phyloP scores from a whole-genome alignment of 768 basidiomycete genomes.

The Rhizopogon rudus region DNA sequence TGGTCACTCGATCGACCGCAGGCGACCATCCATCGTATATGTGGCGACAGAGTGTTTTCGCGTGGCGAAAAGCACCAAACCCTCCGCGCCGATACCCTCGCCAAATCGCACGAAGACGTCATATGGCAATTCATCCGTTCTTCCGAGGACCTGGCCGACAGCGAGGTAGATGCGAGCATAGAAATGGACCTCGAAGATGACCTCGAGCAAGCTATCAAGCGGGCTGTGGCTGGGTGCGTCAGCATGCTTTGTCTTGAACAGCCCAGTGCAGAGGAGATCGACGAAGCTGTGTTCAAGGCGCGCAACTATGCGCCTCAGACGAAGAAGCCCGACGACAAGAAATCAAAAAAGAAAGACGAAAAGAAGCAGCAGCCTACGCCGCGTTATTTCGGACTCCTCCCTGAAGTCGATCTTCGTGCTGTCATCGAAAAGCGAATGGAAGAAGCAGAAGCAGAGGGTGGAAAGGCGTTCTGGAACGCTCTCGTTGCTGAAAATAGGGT shows the following conservation, averaged over 20 bases:
- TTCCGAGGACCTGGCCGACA: constrained; percentile 54
- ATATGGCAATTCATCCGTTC: constrained; percentile 74
- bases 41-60: constrained; percentile 62
- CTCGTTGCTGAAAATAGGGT: constrained; percentile 47
- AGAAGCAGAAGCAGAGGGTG: constrained; percentile 22
- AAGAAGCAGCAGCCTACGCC: constrained; percentile 20
- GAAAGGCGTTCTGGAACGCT: constrained; percentile 41
- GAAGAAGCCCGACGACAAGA: constrained; percentile 27
- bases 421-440: constrained; percentile 42
- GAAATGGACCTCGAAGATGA: constrained; percentile 59
- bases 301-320: constrained; percentile 35
- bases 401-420: constrained; percentile 60
- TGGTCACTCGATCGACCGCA: constrained; percentile 62
- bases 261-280: constrained; percentile 54
- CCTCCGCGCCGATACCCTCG: constrained; percentile 52
- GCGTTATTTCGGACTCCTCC: constrained; percentile 77
- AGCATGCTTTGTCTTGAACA: constrained; percentile 45
- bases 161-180: constrained; percentile 64
- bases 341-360: constrained; percentile 23
- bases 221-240: constrained; percentile 56
- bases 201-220: constrained; percentile 48
- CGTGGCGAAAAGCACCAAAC: constrained; percentile 88
- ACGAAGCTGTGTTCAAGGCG: constrained; percentile 36
- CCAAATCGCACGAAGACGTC: constrained; percentile 67
- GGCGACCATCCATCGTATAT: constrained; percentile 66